These are phyloP conservation scores for Ploettnerulaceae sp. DNA, from an alignment of 2,329 filamentous ascomycete genomes.

Conservation along the genomic window DNA sequence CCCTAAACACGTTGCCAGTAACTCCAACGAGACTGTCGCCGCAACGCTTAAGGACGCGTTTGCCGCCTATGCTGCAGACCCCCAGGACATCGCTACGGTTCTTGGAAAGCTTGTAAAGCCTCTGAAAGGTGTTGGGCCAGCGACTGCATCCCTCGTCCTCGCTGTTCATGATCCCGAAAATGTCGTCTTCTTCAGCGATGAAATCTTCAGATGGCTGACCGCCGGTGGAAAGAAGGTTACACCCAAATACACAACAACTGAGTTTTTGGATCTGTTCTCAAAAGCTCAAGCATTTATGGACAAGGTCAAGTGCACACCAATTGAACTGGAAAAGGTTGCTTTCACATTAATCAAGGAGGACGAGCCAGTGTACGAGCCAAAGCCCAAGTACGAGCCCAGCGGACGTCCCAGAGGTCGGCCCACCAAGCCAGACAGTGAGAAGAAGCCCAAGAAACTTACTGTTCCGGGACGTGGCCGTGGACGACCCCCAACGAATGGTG, in stretches of 20 bases:
- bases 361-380: conserved; percentile 24
- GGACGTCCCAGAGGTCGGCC: conserved; percentile 26
- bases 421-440: conserved; percentile 22
- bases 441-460: conserved; percentile 20
- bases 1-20: conserved; percentile 51
- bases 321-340: conserved; percentile 65
- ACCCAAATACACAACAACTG: conserved; percentile 66
- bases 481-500: conserved; percentile 11
- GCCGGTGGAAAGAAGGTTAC: conserved; percentile 44
- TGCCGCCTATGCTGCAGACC: conserved; percentile 38
- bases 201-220: conserved; percentile 69
- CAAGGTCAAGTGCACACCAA: conserved; percentile 50
- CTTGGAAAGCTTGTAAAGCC: conserved; percentile 48
- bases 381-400: conserved; percentile 20
- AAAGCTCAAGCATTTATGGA: conserved; percentile 40
- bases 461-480: conserved; percentile 23
- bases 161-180: conserved; percentile 55
- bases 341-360: conserved; percentile 56
- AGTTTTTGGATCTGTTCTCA: conserved; percentile 56
- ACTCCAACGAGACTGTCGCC: conserved; percentile 45
- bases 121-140: conserved; percentile 73
- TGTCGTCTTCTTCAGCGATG: conserved; percentile 75
- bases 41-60: conserved; percentile 50
- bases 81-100: conserved; percentile 38
- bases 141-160: conserved; percentile 71